phyloP scores from a whole-genome alignment of 768 basidiomycete genomes.

The Hygrophoropsis aurantiaca region DNA sequence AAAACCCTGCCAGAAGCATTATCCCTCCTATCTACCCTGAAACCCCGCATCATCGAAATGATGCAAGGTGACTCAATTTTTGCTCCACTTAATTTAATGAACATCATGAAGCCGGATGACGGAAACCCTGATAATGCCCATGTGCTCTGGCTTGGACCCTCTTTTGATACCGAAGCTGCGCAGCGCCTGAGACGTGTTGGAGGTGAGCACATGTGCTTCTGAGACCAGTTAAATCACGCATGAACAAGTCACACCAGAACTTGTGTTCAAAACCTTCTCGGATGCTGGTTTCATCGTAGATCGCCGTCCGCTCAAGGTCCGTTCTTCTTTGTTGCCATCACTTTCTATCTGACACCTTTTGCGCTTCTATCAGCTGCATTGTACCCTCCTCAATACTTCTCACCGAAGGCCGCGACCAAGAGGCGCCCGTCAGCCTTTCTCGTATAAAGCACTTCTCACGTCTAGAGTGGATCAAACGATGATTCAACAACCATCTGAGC shows the following conservation, averaged over 20 bases:
- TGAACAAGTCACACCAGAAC: slow-evolving; percentile 30
- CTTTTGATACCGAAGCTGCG: slow-evolving; percentile 29
- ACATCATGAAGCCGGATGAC: slow-evolving; percentile 46
- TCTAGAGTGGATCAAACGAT: slow-evolving; percentile 20
- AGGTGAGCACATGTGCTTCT: slow-evolving; percentile 27
- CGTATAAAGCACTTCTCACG: slow-evolving; percentile 35
- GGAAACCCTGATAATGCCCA: slow-evolving; percentile 43
- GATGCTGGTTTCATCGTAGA: slow-evolving; percentile 45
- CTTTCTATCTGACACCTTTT: background rate
- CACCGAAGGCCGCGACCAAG: slow-evolving; percentile 36
- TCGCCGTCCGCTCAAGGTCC: slow-evolving; percentile 50
- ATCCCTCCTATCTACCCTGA: slow-evolving; percentile 37
- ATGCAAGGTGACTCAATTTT: slow-evolving; percentile 32
- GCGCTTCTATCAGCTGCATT: slow-evolving; percentile 39
- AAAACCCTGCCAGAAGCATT: slow-evolving; percentile 43
- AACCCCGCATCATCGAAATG: slow-evolving; percentile 42
- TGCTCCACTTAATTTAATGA: slow-evolving; percentile 46
- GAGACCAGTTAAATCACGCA: background rate
- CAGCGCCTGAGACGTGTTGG: slow-evolving; percentile 30
- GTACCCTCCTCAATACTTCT: slow-evolving; percentile 50
- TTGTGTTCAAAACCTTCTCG: slow-evolving; percentile 41
- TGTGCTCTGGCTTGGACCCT: slow-evolving; percentile 58
- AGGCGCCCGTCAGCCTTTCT: slow-evolving; percentile 40
- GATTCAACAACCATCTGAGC: slow-evolving; percentile 1
- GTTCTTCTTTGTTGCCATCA: slow-evolving; percentile 5